phyloP scores from a whole-genome alignment of 768 basidiomycete species.

The Tulasnella sp. region DNA sequence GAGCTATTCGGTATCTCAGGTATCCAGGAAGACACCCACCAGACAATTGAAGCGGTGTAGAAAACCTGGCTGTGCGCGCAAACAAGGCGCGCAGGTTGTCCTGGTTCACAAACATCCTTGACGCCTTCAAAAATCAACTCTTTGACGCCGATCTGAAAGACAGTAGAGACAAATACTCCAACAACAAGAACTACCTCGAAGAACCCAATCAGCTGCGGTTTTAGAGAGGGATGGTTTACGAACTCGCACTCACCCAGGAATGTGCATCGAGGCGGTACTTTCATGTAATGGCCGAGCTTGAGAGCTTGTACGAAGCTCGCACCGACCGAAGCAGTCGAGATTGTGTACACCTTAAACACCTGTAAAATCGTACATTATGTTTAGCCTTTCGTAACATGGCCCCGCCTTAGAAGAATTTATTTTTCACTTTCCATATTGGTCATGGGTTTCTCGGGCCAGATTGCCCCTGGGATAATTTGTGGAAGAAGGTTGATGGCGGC shows the following conservation, averaged over 20 bases:
- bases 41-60: slow-evolving; percentile 50
- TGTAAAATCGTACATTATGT: neutral
- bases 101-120: slow-evolving; percentile 46
- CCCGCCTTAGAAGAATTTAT: neutral
- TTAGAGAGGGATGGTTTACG: neutral
- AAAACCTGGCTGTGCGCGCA: slow-evolving; percentile 48
- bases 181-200: slow-evolving; percentile 44
- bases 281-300: slow-evolving; percentile 55
- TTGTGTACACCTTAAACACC: slow-evolving; percentile 47
- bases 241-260: slow-evolving; percentile 41
- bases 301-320: slow-evolving; percentile 45
- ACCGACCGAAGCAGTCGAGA: slow-evolving; percentile 42
- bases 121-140: slow-evolving; percentile 46
- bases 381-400: neutral
- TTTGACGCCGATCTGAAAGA: slow-evolving; percentile 49
- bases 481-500: slow-evolving; percentile 51
- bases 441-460: slow-evolving; percentile 49
- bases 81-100: slow-evolving; percentile 44
- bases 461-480: slow-evolving; percentile 51
- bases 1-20: neutral
- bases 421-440: slow-evolving; percentile 47
- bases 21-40: slow-evolving; percentile 41
- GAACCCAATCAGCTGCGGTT: neutral
- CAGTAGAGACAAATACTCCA: slow-evolving; percentile 43
- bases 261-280: slow-evolving; percentile 51